These are phyloP conservation scores for Cerrena zonata DNA, from an alignment of 1,284 basidiomycete species.

Conservation along the genomic window DNA sequence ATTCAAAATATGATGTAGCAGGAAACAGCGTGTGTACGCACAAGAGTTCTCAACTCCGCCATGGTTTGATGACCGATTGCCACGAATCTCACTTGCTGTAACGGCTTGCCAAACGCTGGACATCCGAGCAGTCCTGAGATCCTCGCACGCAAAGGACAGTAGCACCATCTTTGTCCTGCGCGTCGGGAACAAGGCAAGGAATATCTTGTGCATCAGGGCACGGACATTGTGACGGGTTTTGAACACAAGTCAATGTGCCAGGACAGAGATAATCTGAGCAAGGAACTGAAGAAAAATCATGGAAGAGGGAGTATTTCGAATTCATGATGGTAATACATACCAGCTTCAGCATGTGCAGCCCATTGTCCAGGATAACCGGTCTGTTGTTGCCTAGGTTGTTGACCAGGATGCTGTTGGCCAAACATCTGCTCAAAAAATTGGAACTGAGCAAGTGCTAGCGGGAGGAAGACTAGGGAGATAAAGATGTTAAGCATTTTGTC, in stretches of 20 bases:
- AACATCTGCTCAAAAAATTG: conserved; percentile 64
- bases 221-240: conserved; percentile 35
- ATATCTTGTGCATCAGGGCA: conserved; percentile 39
- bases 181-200: conserved; percentile 37
- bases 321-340: conserved; percentile 20
- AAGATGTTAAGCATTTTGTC: conserved; percentile 1
- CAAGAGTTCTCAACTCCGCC: too few relatives aligned
- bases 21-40: too few relatives aligned
- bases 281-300: conserved; percentile 27
- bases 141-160: conserved; percentile 38
- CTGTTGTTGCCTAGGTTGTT: conserved; percentile 38
- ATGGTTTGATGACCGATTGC: too few relatives aligned
- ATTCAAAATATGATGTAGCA: too few relatives aligned
- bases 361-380: conserved; percentile 38
- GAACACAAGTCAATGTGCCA: conserved; percentile 35
- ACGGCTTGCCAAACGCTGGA: conserved; percentile 26
- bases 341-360: conserved; percentile 47
- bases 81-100: neutral
- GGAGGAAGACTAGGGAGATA: conserved; percentile 17
- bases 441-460: conserved; percentile 46
- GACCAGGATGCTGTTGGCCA: conserved; percentile 41
- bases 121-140: conserved; percentile 30
- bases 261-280: conserved; percentile 37
- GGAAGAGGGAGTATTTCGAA: too few relatives aligned
- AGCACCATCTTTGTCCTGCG: conserved; percentile 27